Percentiles rank a stretch among this genome's conserved stretches.
These are phyloP conservation scores for Fusarium sp. DNA, from an alignment of 2,329 filamentous ascomycete species.

Conservation along the genomic window DNA sequence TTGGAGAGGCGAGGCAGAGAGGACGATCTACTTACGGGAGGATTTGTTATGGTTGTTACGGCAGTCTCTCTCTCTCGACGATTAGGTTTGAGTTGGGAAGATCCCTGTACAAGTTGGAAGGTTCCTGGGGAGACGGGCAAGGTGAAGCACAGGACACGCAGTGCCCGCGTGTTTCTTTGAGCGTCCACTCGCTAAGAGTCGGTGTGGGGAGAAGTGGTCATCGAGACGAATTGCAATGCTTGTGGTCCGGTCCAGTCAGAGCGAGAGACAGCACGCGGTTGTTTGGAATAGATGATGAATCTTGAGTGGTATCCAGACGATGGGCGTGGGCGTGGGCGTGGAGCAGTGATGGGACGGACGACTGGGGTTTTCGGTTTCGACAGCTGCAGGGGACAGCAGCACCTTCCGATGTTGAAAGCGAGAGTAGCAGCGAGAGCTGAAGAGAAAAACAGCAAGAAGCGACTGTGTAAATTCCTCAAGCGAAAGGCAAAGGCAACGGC, in stretches of 20 bases:
- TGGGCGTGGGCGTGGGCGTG: constrained; percentile 19
- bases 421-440: constrained; percentile 25
- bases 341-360: constrained; percentile 36
- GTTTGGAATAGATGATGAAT: constrained; percentile 42
- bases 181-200: constrained; percentile 32
- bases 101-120: constrained; percentile 43
- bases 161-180: constrained; percentile 28
- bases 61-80: constrained; percentile 31
- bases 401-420: constrained; percentile 19
- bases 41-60: constrained; percentile 43
- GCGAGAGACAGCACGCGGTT: constrained; percentile 36
- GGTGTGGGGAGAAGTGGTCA: constrained; percentile 33
- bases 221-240: constrained; percentile 31
- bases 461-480: constrained; percentile 22
- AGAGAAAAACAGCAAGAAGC: constrained; percentile 22
- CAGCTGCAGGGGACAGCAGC: constrained; percentile 31
- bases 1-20: constrained; percentile 16
- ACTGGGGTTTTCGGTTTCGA: constrained; percentile 36
- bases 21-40: constrained; percentile 40
- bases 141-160: constrained; percentile 35
- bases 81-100: constrained; percentile 42
- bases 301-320: constrained; percentile 24
- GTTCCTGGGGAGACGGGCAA: constrained; percentile 44
- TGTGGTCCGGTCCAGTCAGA: constrained; percentile 30
- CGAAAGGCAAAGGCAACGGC: constrained; percentile 27